Evolutionary conservation across 108 stramenopile species (phyloP).

Genomic region (Fragilariopsis cylindrus): DNA sequence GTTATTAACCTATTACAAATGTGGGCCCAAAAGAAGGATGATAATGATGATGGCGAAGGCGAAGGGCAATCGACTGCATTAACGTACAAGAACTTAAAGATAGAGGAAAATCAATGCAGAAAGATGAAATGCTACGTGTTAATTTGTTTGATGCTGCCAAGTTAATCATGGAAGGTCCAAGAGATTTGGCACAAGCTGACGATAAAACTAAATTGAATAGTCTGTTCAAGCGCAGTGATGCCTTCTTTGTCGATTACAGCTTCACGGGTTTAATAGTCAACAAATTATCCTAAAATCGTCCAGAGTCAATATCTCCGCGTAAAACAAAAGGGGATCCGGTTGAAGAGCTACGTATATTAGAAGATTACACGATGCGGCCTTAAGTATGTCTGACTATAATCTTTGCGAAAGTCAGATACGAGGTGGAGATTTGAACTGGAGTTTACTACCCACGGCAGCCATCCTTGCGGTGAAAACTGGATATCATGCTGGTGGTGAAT

Average conservation of each 20-base stretch:
- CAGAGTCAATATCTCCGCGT: conserved; percentile 42
- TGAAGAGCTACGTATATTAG: conserved; percentile 45
- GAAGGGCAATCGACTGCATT: conserved; percentile 29
- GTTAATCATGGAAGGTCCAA: conserved; percentile 76
- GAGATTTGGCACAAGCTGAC: conserved; percentile 58
- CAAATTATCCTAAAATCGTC: conserved; percentile 91
- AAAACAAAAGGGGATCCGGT: conserved; percentile 45
- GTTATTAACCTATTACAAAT: conserved; percentile 94
- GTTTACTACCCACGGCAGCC: conserved; percentile 81
- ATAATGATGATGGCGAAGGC: neutral
- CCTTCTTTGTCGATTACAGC: conserved; percentile 96
- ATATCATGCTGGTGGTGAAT: conserved; percentile 73
- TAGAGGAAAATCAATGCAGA: conserved; percentile 64
- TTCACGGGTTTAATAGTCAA: conserved; percentile 92
- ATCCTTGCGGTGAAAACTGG: conserved; percentile 90
- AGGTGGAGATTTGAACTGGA: conserved; percentile 92
- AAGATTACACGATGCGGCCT: conserved; percentile 80
- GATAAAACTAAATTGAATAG: conserved; percentile 48
- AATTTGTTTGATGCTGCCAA: conserved; percentile 91
- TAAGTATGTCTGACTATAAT: conserved; percentile 88
- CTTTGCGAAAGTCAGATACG: conserved; percentile 77
- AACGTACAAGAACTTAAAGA: conserved; percentile 85
- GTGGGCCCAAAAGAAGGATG: conserved; percentile 82
- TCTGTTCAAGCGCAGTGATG: conserved; percentile 84
- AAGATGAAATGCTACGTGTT: conserved; percentile 91